Percentiles rank a stretch among this genome's conserved stretches.
phyloP scores from a whole-genome alignment of 208 protist genomes.

The Leishmania amazonensis region DNA sequence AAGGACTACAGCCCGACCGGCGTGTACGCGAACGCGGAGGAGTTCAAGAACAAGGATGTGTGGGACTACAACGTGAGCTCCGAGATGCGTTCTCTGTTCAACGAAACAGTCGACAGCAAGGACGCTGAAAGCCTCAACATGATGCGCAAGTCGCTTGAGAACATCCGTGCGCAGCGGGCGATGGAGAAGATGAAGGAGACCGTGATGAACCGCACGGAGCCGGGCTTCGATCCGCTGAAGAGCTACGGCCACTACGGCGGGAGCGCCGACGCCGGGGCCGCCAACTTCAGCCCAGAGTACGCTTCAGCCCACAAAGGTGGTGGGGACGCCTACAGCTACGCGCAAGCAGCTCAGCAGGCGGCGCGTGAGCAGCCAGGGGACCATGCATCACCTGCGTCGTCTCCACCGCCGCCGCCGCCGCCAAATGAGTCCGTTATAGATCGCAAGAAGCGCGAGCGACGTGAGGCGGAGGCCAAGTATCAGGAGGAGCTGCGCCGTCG shows the following conservation, averaged over 20 bases:
- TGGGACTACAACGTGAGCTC: slow-evolving; percentile 80
- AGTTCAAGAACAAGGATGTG: slow-evolving; percentile 84
- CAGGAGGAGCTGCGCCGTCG: slow-evolving; percentile 75
- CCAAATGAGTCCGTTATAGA: slow-evolving; percentile 34
- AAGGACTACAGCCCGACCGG: slow-evolving; percentile 86
- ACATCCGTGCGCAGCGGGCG: slow-evolving; percentile 72
- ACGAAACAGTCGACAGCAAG: slow-evolving; percentile 69
- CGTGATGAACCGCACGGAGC: slow-evolving; percentile 50
- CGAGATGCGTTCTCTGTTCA: slow-evolving; percentile 80
- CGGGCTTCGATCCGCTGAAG: slow-evolving; percentile 34
- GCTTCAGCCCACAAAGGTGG: slow-evolving; percentile 3
- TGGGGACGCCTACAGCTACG: slow-evolving; percentile 19
- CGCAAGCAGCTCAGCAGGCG: slow-evolving; percentile 16
- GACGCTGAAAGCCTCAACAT: slow-evolving; percentile 81
- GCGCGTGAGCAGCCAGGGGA: slow-evolving; percentile 7
- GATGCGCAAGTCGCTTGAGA: slow-evolving; percentile 88
- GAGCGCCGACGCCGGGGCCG: slow-evolving; percentile 35
- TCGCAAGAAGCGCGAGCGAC: slow-evolving; percentile 62
- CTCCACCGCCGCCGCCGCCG: slow-evolving; percentile 12
- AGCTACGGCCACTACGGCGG: slow-evolving; percentile 50
- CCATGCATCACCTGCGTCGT: not conserved
- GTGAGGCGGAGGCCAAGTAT: slow-evolving; percentile 70
- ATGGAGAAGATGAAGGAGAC: slow-evolving; percentile 90
- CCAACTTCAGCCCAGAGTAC: slow-evolving; percentile 60
- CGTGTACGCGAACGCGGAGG: slow-evolving; percentile 75